These are phyloP conservation scores for Helianthus tuberosus DNA, from an alignment of 129 eudicot species.

Conservation along the genomic window DNA sequence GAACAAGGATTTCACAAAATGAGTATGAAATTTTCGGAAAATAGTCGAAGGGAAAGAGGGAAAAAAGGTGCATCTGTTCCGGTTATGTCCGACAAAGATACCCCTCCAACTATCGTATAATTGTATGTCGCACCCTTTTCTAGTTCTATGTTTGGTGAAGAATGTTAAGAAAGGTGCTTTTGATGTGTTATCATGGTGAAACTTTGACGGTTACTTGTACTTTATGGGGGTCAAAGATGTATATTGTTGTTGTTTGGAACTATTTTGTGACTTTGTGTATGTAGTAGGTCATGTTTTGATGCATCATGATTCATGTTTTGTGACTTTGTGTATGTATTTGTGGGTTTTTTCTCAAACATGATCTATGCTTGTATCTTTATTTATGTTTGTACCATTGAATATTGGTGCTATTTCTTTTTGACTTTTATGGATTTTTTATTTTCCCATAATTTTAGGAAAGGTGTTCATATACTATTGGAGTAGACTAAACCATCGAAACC, in stretches of 20 bases:
- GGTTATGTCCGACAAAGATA: constrained; percentile 21
- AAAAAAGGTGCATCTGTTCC: constrained; percentile 44
- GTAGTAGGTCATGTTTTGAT: constrained; percentile 2
- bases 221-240: constrained; percentile 10
- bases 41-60: constrained; percentile 68
- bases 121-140: constrained; percentile 8
- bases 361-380: not conserved
- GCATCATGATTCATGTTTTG: constrained; percentile 1
- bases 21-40: constrained; percentile 73
- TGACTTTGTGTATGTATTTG: too few species aligned
- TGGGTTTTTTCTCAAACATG: not conserved
- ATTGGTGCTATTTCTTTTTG: not conserved
- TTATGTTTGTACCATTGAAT: not conserved
- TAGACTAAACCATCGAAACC: too few species aligned
- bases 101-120: constrained; percentile 33
- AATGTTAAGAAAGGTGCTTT: constrained; percentile 6
- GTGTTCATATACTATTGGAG: not conserved
- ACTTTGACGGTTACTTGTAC: constrained; percentile 4
- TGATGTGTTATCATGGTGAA: constrained; percentile 3
- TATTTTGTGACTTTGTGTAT: not conserved
- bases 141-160: not conserved
- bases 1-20: constrained; percentile 56
- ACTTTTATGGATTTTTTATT: not conserved
- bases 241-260: not conserved
- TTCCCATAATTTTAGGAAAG: not conserved